Evolutionary conservation across 139 green algal species (phyloP).

Genomic region (Marvania coccoides): DNA sequence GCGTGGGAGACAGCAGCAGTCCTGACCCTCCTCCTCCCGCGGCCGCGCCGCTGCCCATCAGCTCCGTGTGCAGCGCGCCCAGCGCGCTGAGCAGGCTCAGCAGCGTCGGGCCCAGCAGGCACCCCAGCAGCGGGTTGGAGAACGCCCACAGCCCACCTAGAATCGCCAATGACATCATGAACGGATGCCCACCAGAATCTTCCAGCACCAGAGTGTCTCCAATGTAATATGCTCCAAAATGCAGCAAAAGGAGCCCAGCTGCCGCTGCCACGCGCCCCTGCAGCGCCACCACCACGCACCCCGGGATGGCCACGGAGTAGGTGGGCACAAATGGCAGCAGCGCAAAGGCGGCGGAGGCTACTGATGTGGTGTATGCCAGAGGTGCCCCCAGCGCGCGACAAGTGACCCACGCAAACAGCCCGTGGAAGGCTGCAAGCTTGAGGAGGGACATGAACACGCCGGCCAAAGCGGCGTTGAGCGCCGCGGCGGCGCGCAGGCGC

Average conservation of each 20-base stretch:
- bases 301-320: conserved; percentile 40
- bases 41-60: conserved; percentile 12
- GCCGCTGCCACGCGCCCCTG: conserved; percentile 12
- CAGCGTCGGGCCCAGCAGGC: conserved; percentile 55
- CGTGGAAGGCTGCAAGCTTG: conserved; percentile 58
- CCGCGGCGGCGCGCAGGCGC: conserved; percentile 22
- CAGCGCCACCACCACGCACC: conserved; percentile 38
- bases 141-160: conserved; percentile 47
- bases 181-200: conserved; percentile 45
- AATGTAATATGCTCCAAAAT: conserved; percentile 46
- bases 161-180: conserved; percentile 36
- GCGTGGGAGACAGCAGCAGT: too few species aligned
- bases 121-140: conserved; percentile 47
- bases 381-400: conserved; percentile 34
- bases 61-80: conserved; percentile 41
- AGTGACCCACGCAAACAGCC: conserved; percentile 53
- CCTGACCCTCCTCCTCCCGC: not conserved
- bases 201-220: conserved; percentile 47
- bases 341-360: conserved; percentile 28
- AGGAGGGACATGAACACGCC: conserved; percentile 48
- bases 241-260: conserved; percentile 12
- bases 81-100: conserved; percentile 44
- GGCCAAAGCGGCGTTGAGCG: conserved; percentile 23
- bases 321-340: conserved; percentile 55
- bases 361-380: conserved; percentile 35